These are phyloP conservation scores for Desmodesmus armatus DNA, from an alignment of 139 green algal genomes.

Conservation along the genomic window DNA sequence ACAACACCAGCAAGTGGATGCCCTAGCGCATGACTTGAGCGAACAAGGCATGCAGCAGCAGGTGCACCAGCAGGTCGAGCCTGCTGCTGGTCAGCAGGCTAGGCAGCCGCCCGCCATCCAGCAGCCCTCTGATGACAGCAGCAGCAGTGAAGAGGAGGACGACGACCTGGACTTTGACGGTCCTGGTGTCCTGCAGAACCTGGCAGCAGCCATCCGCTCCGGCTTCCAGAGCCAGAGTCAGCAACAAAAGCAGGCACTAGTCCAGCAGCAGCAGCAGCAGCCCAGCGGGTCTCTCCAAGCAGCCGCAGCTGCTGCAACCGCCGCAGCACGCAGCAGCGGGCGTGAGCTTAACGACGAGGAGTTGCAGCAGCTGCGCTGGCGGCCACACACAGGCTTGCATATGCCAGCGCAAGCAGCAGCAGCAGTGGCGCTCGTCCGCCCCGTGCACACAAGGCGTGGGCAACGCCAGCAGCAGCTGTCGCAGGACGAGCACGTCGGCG, in stretches of 20 bases:
- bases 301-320: conserved; percentile 20
- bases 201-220: conserved; percentile 38
- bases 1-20: not conserved
- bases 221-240: too few species aligned
- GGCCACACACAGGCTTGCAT: conserved; percentile 32
- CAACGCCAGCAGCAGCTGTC: not conserved
- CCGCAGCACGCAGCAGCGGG: not conserved
- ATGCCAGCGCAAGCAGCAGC: conserved; percentile 16
- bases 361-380: not conserved
- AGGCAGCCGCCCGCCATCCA: too few species aligned
- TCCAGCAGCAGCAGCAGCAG: conserved; percentile 3
- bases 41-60: not conserved
- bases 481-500: too few species aligned
- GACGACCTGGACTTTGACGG: conserved; percentile 32
- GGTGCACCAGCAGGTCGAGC: not conserved
- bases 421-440: not conserved
- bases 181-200: conserved; percentile 17
- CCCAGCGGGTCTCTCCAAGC: too few species aligned
- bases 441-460: not conserved
- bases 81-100: not conserved
- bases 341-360: not conserved
- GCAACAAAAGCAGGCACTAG: not conserved
- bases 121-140: not conserved
- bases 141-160: not conserved
- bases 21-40: not conserved